Evolutionary conservation across 306 rosid species (phyloP), one percentile per base, ranked within the genome.

Genomic region (Arachis stenosperma): DNA sequence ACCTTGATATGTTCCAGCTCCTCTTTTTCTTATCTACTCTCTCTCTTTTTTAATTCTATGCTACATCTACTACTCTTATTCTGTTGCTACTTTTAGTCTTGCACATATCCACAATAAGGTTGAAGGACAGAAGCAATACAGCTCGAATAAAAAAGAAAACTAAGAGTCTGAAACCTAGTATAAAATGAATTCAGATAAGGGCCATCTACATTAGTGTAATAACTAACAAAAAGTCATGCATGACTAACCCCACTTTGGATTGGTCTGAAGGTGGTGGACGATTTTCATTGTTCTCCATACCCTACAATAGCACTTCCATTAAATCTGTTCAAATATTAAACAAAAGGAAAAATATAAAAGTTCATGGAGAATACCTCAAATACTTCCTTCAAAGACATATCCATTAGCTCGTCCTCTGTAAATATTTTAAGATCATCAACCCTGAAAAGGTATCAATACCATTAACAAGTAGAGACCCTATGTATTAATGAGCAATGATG

Each of bases 371-470:
- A 44, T 12, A 87, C 96, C 86, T 85, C 64, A 40, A 84, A 76
- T 4, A 86, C 86, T 83, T 76, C 86, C 74, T 83, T 88, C 82
- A 90, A 77, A 75, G 97, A 96, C 92, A 86, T 83, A 71, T 93
- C 90, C 79, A 93, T 87, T 65, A 93, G 81, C 65, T 93, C 90
- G 14, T 86, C 93, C 30, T 87, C 98, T 6, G 87, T 83, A 67
- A 78, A 87, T 5, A 90, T 76, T 80, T 85, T 90, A 64, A 93
- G 98, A 39, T 82, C 98, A 76, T 88, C 92, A 59, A 89, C 86
- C 66, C 97, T 93, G 80, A 79, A 70, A 64, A 30, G n/a, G 46
- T 7, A 27, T 13, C 29, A 63, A n/a, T 52, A 52, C 5, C 57
- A 52, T 52, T 52, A 15, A 42, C 12, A 76, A 61, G 29, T 40